Evolutionary conservation across 192 early-diverging fungal genomes (phyloP), one percentile per base, ranked within the genome.

Genomic region (Rhizoclosmatium sp.): DNA sequence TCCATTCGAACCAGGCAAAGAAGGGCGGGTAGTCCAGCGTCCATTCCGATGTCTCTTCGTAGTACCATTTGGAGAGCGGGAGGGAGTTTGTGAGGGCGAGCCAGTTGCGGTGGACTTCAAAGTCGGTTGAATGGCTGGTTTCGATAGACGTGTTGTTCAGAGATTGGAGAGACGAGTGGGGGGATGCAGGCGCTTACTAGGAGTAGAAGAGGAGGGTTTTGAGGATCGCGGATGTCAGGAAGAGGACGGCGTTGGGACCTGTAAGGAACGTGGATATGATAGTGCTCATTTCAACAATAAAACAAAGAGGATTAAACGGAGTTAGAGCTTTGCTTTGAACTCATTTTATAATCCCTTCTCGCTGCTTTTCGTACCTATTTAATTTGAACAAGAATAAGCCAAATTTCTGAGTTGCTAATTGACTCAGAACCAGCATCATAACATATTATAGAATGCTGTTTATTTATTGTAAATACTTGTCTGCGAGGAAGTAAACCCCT

Each of bases 71-170:
- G 41, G 81, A 80, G 47, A 96, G 76, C n/a, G 96, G 94, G 7
- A 96, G 82, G 68, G 88, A 90, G 75, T 92, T 85, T 10, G 97
- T 99, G 59, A 99, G 94, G 40, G 96, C 97, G 31, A 98, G 89
- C 96, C 96, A 97, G 87, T 97, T 97, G 71, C 96, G 91, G 83
- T 99, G 97, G 23, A 99, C 97, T 85, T 99, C 97, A 90, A 99
- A 99, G 87, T 99, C 97, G 21, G 97, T 99, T 67, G 97, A 99
- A 59, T 65, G 79, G 73, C 84, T 85, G 51, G 12, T 19, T 31
- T 31, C 41, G 31, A 31, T 31, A 31, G 31, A 31, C 31, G 31
- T 31, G 31, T 31, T 31, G 31, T 31, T 31, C 31, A 31, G 31
- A 42, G 45, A 48, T 23, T 14, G 54, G 4, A 16, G 16, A n/a